Evolutionary conservation across 139 green algal genomes (phyloP).

Genomic region (Asterochloris erici): DNA sequence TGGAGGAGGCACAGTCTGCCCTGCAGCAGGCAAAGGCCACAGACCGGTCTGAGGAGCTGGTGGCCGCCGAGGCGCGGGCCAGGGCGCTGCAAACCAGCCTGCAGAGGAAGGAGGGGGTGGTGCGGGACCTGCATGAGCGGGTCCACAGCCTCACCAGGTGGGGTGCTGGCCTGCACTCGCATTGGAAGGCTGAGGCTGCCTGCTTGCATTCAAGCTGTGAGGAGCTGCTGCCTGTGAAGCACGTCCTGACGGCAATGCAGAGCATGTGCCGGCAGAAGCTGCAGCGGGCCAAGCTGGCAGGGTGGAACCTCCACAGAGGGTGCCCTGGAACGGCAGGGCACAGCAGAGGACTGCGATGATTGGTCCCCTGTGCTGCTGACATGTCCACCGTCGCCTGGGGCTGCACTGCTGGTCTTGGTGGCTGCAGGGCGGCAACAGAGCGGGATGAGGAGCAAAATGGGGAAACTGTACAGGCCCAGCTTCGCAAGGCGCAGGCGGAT

Average conservation of each 20-base stretch:
- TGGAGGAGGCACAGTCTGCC: constrained; percentile 19
- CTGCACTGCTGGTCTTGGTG: not conserved
- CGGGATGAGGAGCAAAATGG: not conserved
- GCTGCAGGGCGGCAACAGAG: not conserved
- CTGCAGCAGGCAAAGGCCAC: constrained; percentile 5
- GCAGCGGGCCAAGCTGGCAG: too few species aligned
- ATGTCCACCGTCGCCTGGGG: not conserved
- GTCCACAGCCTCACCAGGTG: constrained; percentile 11
- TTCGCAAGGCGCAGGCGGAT: constrained; percentile 13
- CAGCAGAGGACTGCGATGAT: too few species aligned
- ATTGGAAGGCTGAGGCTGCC: not conserved
- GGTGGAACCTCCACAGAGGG: too few species aligned
- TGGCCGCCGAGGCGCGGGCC: constrained; percentile 31
- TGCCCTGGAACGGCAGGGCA: too few species aligned
- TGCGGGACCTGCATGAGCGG: constrained; percentile 24
- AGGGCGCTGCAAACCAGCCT: constrained; percentile 31
- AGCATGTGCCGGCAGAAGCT: not conserved
- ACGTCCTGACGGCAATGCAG: not conserved
- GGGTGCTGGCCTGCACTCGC: too few species aligned
- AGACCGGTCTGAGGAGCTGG: constrained; percentile 14
- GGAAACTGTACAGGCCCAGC: not conserved
- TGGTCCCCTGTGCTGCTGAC: not conserved
- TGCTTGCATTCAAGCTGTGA: not conserved
- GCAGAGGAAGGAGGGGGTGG: constrained; percentile 40
- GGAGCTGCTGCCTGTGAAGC: not conserved